Percentiles rank a stretch among this genome's conserved stretches.
These are phyloP conservation scores for Tilletia horrida DNA, from an alignment of 1,284 basidiomycete species.

Conservation along the genomic window DNA sequence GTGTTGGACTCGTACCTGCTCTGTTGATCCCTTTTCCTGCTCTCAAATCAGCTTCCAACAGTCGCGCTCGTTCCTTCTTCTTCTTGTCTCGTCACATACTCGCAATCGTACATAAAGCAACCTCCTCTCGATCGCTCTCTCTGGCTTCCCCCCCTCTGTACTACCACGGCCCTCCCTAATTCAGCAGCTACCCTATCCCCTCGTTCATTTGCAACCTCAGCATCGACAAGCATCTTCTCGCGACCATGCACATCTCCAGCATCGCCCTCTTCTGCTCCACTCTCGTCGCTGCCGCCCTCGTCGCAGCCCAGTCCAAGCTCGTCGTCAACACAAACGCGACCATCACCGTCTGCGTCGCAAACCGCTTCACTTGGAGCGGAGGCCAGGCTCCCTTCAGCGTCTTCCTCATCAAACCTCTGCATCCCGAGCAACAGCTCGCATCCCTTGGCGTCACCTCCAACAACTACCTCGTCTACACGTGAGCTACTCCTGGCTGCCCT, in stretches of 20 bases:
- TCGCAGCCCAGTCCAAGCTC: conserved; percentile 7
- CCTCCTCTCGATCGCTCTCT: too few species aligned
- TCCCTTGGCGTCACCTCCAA: not conserved
- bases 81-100: too few species aligned
- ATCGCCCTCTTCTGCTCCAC: not conserved
- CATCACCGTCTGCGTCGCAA: conserved; percentile 7
- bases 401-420: conserved; percentile 8
- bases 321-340: not conserved
- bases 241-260: conserved; percentile 7
- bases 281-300: conserved; percentile 11
- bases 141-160: too few species aligned
- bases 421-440: not conserved
- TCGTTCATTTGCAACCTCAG: not conserved
- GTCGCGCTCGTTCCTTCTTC: too few species aligned
- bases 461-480: not conserved
- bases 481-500: not conserved
- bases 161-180: too few species aligned
- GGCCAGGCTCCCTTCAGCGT: conserved; percentile 1
- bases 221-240: not conserved
- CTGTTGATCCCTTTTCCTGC: too few species aligned
- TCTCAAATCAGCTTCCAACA: too few species aligned
- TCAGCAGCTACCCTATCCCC: not conserved
- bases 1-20: too few species aligned
- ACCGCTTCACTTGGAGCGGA: conserved; percentile 10
- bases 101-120: too few species aligned